These are phyloP conservation scores for Kernera saxatilis DNA, from an alignment of 345 rosid species.

Conservation along the genomic window DNA sequence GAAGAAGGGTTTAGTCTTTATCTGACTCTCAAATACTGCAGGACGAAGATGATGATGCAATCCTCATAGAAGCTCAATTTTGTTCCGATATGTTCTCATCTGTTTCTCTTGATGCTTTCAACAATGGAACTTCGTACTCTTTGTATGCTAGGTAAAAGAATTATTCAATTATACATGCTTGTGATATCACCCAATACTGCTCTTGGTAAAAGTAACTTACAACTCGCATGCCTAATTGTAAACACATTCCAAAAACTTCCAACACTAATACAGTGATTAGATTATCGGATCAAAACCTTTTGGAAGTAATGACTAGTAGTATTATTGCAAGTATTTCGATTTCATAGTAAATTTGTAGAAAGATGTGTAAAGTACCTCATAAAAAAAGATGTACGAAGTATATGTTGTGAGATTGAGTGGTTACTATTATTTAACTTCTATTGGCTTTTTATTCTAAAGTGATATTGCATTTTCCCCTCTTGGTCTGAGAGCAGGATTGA, in stretches of 20 bases:
- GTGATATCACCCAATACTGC: background rate
- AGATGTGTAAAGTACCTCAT: background rate
- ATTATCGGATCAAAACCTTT: background rate
- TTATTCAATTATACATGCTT: background rate
- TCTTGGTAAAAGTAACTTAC: slow-evolving; percentile 13
- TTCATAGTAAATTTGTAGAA: background rate
- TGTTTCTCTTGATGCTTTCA: slow-evolving; percentile 54
- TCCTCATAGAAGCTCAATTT: slow-evolving; percentile 74
- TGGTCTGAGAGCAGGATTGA: slow-evolving; percentile 58
- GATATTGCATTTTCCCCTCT: background rate
- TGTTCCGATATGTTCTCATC: slow-evolving; percentile 85
- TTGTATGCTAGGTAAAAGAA: slow-evolving; percentile 68
- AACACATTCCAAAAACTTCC: background rate
- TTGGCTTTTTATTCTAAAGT: background rate
- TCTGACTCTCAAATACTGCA: slow-evolving; percentile 32
- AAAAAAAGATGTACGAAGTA: background rate
- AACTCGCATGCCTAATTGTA: slow-evolving; percentile 1
- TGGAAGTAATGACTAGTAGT: slow-evolving; percentile 1
- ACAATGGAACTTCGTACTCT: slow-evolving; percentile 61
- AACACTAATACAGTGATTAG: background rate
- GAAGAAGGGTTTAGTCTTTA: background rate
- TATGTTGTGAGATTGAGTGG: slow-evolving; percentile 4
- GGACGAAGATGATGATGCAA: slow-evolving; percentile 85
- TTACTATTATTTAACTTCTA: slow-evolving; percentile 2
- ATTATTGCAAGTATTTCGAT: background rate